Percentiles rank a stretch among this genome's conserved stretches.
Conservation (phyloP, 495 filamentous ascomycete species). For the Aspergillus sclerotioniger region DNA sequence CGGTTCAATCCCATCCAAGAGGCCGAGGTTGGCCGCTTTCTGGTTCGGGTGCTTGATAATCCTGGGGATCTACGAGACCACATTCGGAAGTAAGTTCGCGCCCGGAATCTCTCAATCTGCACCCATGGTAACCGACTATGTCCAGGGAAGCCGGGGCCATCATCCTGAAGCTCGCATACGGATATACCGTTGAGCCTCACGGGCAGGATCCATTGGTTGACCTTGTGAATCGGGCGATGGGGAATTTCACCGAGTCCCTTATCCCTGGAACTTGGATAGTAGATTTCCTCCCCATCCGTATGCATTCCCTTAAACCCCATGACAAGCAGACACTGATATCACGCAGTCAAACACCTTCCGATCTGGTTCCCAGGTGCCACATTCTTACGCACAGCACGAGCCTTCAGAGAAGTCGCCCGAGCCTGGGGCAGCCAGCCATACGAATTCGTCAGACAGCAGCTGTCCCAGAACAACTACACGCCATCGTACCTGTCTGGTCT, state of each 20-base stretch:
- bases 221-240: conserved; percentile 35
- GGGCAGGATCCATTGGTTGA: conserved; percentile 43
- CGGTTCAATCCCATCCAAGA: conserved; percentile 35
- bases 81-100: neutral
- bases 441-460: conserved; percentile 40
- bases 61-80: conserved; percentile 21
- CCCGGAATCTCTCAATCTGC: neutral
- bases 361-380: conserved; percentile 46
- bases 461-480: conserved; percentile 26
- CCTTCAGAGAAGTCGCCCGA: conserved; percentile 36
- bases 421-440: conserved; percentile 34
- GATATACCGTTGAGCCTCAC: conserved; percentile 45
- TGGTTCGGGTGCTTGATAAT: conserved; percentile 35
- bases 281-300: conserved; percentile 37
- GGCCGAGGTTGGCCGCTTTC: conserved; percentile 37
- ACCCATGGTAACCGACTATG: neutral
- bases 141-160: conserved; percentile 37
- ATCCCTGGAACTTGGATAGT: conserved; percentile 43
- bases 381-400: conserved; percentile 36
- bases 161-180: conserved; percentile 49
- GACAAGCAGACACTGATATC: neutral
- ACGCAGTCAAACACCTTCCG: conserved; percentile 38
- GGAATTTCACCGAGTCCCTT: conserved; percentile 34
- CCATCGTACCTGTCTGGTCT: conserved; percentile 33
- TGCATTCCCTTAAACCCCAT: neutral